Percentiles rank a stretch among this genome's conserved stretches.
phyloP scores from a whole-genome alignment of 441 rosid species.

The Francoa sonchifolia region DNA sequence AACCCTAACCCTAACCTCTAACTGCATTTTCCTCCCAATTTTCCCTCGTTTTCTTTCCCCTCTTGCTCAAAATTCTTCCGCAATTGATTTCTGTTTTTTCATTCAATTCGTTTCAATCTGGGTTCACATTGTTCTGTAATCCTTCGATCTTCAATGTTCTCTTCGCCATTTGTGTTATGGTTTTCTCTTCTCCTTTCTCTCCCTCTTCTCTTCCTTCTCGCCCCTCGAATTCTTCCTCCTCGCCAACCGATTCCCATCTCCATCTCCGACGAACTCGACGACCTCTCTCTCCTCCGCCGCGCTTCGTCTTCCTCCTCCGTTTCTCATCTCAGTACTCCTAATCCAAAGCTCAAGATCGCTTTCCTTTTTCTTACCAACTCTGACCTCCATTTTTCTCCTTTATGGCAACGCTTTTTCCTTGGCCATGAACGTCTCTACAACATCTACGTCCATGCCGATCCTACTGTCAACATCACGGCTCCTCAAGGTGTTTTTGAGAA shows the following conservation, averaged over 20 bases:
- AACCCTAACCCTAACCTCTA: too few species aligned
- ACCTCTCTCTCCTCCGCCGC: constrained; percentile 20
- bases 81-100: too few species aligned
- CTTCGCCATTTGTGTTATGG: constrained; percentile 13
- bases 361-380: constrained; percentile 79
- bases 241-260: constrained; percentile 12
- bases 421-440: constrained; percentile 31
- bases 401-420: constrained; percentile 60
- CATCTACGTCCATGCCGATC: constrained; percentile 83
- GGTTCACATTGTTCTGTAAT: too few species aligned
- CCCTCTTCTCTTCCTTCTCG: constrained; percentile 14
- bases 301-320: constrained; percentile 12
- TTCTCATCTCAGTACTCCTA: constrained; percentile 5
- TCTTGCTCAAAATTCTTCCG: too few species aligned
- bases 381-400: constrained; percentile 60
- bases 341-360: constrained; percentile 52
- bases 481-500: constrained; percentile 38
- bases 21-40: background rate
- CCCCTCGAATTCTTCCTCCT: constrained; percentile 10
- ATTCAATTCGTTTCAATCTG: too few species aligned
- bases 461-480: constrained; percentile 37
- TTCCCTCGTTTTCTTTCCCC: background rate
- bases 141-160: constrained; percentile 9
- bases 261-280: constrained; percentile 17
- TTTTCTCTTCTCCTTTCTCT: constrained; percentile 12